Base-by-base conservation (phyloP, 2,329 filamentous ascomycete species). In the Bipolaris oryzae region DNA sequence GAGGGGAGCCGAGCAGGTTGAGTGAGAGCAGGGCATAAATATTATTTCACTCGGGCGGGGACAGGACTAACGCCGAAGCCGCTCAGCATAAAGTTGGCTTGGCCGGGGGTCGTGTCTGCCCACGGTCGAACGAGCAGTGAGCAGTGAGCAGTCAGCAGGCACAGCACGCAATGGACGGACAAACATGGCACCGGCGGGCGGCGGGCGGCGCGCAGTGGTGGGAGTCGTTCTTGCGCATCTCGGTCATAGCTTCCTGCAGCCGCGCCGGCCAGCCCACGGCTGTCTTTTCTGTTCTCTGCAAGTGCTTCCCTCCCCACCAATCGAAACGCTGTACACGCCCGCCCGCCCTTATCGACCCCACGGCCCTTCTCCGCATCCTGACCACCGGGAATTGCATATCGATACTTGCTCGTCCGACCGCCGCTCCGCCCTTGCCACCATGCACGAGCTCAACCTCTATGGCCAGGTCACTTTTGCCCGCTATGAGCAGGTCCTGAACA, bases 401-500 rank as follows among this genome's bases (percentile, higher is more conserved):
- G 62, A 64, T 63, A 57, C 47, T 46, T 56, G 25, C 39, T 56
- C 56, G 25, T 43, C 62, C 63, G 60, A 56, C 51, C 57, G 51
- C 55, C 54, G 60, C 60, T 60, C 57, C 47, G 51, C 34, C 47
- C 45, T 55, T 58, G 50, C 60, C 58, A 55, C 61, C 57, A 87
- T 88, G 85, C 85, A 88, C 74, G 85, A 88, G 77, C 79, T 87
- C 63, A 77, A 86, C 45, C 80, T 88, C 43, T 87, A 84, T 75
- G 85, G 83, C 66, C 82, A 85, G 67, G 80, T 88, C 53, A 80
- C 85, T 9, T 72, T 76, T 33, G 74, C 80, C 37, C 84, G 85
- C 67, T 84, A 87, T 77, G 78, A 83, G 69, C 85, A 85, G 72
- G 79, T 87, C 16, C 77, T 87, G 51, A 83, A 85, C 68, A 84